phyloP scores from a whole-genome alignment of 352 stramenopile genomes.

The Globisporangium nagaii region DNA sequence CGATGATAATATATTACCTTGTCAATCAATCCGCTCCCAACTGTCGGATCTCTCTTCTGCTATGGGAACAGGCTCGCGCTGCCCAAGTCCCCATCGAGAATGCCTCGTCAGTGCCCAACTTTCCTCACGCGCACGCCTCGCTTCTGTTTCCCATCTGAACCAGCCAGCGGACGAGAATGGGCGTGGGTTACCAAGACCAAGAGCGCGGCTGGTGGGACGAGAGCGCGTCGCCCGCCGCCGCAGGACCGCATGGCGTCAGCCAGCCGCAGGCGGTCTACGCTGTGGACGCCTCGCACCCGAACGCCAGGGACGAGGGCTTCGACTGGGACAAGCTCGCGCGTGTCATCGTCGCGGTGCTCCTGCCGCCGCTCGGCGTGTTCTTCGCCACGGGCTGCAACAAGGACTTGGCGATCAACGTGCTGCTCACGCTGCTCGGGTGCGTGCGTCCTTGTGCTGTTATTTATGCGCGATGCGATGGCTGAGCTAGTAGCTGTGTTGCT shows the following conservation, averaged over 20 bases:
- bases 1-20: too few species aligned
- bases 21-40: too few species aligned
- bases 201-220: constrained; percentile 7
- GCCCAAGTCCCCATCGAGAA: too few species aligned
- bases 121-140: too few species aligned
- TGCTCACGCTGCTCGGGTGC: constrained; percentile 24
- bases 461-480: constrained; percentile 6
- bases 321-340: constrained; percentile 30
- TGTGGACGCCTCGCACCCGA: too few species aligned
- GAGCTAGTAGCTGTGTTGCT: neutral
- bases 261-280: neutral
- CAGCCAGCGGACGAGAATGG: too few species aligned
- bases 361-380: constrained; percentile 26
- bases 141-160: too few species aligned
- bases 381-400: constrained; percentile 19
- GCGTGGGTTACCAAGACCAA: too few species aligned
- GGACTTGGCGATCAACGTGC: constrained; percentile 18
- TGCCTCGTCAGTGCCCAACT: too few species aligned
- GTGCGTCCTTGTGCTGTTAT: constrained; percentile 13
- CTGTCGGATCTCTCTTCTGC: too few species aligned
- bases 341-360: constrained; percentile 38
- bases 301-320: neutral
- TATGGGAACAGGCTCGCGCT: too few species aligned
- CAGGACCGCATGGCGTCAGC: too few species aligned
- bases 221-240: neutral